Evolutionary conservation across 257 asterid species (phyloP), one percentile per base, ranked within the genome.

Genomic region (Paraleonurus japonicus): DNA sequence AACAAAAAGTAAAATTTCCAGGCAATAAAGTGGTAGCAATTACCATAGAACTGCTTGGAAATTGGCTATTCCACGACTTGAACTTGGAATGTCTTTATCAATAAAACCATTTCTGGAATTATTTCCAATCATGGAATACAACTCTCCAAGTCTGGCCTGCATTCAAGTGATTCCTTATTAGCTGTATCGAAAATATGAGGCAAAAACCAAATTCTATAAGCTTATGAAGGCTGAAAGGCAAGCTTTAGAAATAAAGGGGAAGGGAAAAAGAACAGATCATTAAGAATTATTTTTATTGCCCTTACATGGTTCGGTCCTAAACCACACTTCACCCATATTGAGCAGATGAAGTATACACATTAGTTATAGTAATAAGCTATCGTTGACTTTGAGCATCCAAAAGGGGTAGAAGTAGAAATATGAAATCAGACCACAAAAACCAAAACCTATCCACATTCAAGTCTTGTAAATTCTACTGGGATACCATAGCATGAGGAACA

Each of bases 141-240:
- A 39, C 70, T 92, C 92, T 71, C 85, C 86, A 62, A 89, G 86
- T 75, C 82, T 89, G 69, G 95, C 91, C 99, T 94, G 96, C 78
- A 71, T 75, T 66, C 32, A 61, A 78, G 75, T 65, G 65, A 59
- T 58, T 65, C 65, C 68, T 70, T 11, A 64, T 79, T 26, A 81
- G 76, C 16, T 74, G 65, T 60, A 65, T 19, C 33, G 47, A 69
- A 30, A 59, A 50, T 47, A 37, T 13, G 80, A 64, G 61, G 73
- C 71, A 16, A 72, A 61, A 57, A 24, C 69, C 57, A 61, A 58
- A 70, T 32, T 66, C 45, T 67, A 63, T n/a, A 58, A 30, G 17
- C 22, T 53, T 61, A 67, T 54, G 55, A 54, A 10, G 59, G 67
- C 17, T 26, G 32, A 51, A 53, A 23, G n/a, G 43, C 16, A 67